A percentile compares a stretch with the other conserved stretches of the same genome.
Conservation (phyloP, 257 asterid species). For the Fraxinus anomala region DNA sequence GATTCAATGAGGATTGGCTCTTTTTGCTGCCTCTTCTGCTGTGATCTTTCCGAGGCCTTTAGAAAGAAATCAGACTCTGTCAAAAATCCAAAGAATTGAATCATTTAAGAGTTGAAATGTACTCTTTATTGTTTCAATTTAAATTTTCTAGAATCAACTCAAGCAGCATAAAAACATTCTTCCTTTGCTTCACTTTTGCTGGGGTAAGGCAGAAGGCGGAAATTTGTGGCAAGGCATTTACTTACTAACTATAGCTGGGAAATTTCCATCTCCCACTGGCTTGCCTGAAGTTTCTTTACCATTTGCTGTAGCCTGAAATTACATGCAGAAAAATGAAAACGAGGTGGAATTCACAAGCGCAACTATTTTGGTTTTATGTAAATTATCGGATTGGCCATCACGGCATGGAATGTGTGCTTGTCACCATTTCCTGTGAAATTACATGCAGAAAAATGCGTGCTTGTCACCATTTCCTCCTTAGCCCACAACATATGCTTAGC, state of each 20-base stretch:
- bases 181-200: constrained; percentile 14
- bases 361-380: constrained; percentile 6
- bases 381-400: not conserved
- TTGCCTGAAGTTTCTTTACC: constrained; percentile 44
- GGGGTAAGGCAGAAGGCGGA: constrained; percentile 12
- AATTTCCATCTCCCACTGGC: constrained; percentile 42
- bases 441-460: not conserved
- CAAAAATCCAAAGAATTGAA: constrained; percentile 28
- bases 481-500: not conserved
- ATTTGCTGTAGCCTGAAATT: constrained; percentile 48
- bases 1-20: constrained; percentile 37
- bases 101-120: not conserved
- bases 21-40: constrained; percentile 49
- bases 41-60: constrained; percentile 55
- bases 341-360: not conserved
- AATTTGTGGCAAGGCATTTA: constrained; percentile 20
- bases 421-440: no score
- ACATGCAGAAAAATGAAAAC: constrained; percentile 11
- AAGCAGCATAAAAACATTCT: constrained; percentile 18
- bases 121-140: constrained; percentile 15
- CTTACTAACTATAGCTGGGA: constrained; percentile 60
- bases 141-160: constrained; percentile 13
- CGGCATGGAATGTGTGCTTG: no score
- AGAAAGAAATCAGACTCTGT: constrained; percentile 65
- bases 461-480: not conserved